Evolutionary conservation across 1,139 yeast species (phyloP), one percentile per base, ranked within the genome.

Genomic region (Blastobotrys buckinghamii): DNA sequence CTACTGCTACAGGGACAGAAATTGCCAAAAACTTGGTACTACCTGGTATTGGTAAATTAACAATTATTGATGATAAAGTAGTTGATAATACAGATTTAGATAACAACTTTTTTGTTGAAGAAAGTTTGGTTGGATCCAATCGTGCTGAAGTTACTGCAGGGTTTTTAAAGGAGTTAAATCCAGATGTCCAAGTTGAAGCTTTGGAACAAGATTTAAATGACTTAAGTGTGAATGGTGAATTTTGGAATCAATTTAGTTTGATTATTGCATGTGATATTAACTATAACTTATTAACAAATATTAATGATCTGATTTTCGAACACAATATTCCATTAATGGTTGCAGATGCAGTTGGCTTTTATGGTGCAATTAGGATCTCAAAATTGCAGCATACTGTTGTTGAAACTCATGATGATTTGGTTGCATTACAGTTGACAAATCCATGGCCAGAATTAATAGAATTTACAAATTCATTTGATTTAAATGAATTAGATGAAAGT

Each of bases 401-500:
- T 16, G 94, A 90, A 56, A 79, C 95, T 0, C 97, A 90, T 64
- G 79, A 81, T 38, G 70, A 77, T 10, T 63, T 82, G 2, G 79
- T 75, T 34, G 96, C 88, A 59, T 69, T 90, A 49, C 70, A 96
- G 45, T 68, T 90, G 4, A 84, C 82, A 52, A 54, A 62, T 2
- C 92, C 95, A 1, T 92, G 97, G 97, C 69, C 73, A 0, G 88
- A 84, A 56, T 67, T 90, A n/a, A 65, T 67, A 39, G 66, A 66
- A 0, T 81, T 73, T 58, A 74, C 79, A 9, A 76, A 78, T 50
- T 64, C 76, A 1, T 69, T 82, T 47, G 76, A 81, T 42, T 59
- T 84, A 20, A 71, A 70, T 1, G 40, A 54, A 0, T 55, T 83
- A 51, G 74, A 72, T 45, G 77, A 75, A 38, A 71, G 72, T 3